Conservation (phyloP, 2,329 filamentous ascomycete species). For the Trichoderma simmonsii region DNA sequence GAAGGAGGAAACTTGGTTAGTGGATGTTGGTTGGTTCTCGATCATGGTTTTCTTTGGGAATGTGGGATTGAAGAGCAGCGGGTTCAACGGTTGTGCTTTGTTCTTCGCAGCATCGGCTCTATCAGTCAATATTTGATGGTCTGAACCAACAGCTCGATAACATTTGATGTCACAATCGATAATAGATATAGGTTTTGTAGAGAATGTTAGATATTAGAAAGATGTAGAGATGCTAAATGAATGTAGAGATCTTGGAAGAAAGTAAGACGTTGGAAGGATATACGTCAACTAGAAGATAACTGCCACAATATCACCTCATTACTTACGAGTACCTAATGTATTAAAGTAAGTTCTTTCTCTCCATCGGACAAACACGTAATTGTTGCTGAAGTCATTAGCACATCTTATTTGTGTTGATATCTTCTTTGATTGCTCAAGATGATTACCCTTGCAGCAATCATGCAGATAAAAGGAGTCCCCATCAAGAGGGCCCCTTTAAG, state of each 20-base stretch:
- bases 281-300: neutral
- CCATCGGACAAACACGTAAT: neutral
- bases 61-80: neutral
- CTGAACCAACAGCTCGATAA: neutral
- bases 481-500: neutral
- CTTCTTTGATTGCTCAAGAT: neutral
- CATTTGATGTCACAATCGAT: neutral
- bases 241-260: neutral
- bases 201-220: neutral
- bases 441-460: neutral
- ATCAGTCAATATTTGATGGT: neutral
- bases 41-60: neutral
- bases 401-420: neutral
- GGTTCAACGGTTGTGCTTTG: neutral
- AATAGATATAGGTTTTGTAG: neutral
- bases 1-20: neutral
- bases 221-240: neutral
- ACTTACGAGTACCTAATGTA: neutral
- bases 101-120: neutral
- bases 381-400: neutral
- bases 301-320: neutral
- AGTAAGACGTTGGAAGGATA: neutral
- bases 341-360: neutral
- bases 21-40: neutral
- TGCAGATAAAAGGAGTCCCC: neutral